A percentile compares a stretch with the other conserved stretches of the same genome.
Evolutionary conservation across 805 yeast genomes (phyloP).

Genomic region (Hanseniaspora meyeri): DNA sequence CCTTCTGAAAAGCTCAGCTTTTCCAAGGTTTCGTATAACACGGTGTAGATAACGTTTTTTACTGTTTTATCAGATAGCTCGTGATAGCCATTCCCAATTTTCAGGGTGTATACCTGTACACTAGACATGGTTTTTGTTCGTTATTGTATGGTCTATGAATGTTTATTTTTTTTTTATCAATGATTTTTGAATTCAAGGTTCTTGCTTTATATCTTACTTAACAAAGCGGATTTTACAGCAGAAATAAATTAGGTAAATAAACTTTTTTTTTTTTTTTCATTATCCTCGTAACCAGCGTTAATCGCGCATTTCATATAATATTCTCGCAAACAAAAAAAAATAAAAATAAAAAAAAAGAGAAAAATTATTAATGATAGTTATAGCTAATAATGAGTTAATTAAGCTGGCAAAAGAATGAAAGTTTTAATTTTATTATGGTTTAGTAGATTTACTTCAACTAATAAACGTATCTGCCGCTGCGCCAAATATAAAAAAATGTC

Average conservation of each 20-base stretch:
- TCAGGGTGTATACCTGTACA: not conserved
- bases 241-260: too few relatives aligned
- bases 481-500: not conserved
- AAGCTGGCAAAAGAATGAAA: too few relatives aligned
- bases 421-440: too few relatives aligned
- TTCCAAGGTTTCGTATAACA: not conserved
- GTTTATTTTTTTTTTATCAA: not conserved
- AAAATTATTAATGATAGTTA: too few relatives aligned
- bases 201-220: too few relatives aligned
- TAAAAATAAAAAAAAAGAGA: not conserved
- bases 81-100: slow-evolving; percentile 11
- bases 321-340: not conserved
- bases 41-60: not conserved
- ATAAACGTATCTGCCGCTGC: too few relatives aligned
- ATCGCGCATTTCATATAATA: not conserved
- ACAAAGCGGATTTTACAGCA: too few relatives aligned
- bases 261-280: not conserved
- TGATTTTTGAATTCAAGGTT: too few relatives aligned
- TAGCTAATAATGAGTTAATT: too few relatives aligned
- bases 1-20: not conserved
- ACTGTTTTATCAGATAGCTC: slow-evolving; percentile 15
- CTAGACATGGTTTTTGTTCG: not conserved
- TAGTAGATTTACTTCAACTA: too few relatives aligned
- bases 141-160: not conserved
- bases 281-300: not conserved